These are phyloP conservation scores for Ustilago hordei DNA, from an alignment of 1,284 basidiomycete genomes.

Conservation along the genomic window DNA sequence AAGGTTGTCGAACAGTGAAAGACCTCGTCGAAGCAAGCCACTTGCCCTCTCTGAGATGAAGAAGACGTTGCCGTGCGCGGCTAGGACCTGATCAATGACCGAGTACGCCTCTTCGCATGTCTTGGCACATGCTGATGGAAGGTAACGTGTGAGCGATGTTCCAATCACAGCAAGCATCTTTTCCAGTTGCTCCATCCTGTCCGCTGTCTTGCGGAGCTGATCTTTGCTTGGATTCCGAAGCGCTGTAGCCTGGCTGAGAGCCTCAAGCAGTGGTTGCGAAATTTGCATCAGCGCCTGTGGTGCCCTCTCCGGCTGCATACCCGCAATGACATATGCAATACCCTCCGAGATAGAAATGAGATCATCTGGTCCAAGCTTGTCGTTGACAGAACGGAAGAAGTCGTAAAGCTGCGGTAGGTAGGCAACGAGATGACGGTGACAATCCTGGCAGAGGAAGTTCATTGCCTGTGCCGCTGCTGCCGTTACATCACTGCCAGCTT, in stretches of 20 bases:
- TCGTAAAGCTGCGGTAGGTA: slow-evolving; percentile 91
- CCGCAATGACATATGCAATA: slow-evolving; percentile 92
- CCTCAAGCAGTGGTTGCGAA: slow-evolving; percentile 74
- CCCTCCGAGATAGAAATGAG: slow-evolving; percentile 92
- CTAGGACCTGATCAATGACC: slow-evolving; percentile 84
- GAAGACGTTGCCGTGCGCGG: slow-evolving; percentile 82
- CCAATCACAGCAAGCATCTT: slow-evolving; percentile 57
- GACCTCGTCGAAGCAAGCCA: slow-evolving; percentile 85
- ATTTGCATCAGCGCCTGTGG: slow-evolving; percentile 87
- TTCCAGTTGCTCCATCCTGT: slow-evolving; percentile 72
- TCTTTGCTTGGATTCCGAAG: slow-evolving; percentile 72
- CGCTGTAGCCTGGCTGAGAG: slow-evolving; percentile 69
- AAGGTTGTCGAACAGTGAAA: slow-evolving; percentile 82
- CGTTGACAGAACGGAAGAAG: slow-evolving; percentile 83
- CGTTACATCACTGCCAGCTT: slow-evolving; percentile 75
- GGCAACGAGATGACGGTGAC: slow-evolving; percentile 85
- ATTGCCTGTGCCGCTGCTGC: slow-evolving; percentile 96
- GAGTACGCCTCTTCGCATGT: slow-evolving; percentile 85
- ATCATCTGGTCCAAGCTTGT: slow-evolving; percentile 86
- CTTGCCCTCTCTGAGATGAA: slow-evolving; percentile 86
- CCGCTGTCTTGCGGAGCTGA: slow-evolving; percentile 77
- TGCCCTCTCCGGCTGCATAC: slow-evolving; percentile 83
- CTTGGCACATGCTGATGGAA: slow-evolving; percentile 82
- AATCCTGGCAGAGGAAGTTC: slow-evolving; percentile 97
- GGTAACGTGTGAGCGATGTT: slow-evolving; percentile 39